Base-by-base conservation (phyloP, 768 basidiomycete genomes). In the Coprinellus micaceus region DNA sequence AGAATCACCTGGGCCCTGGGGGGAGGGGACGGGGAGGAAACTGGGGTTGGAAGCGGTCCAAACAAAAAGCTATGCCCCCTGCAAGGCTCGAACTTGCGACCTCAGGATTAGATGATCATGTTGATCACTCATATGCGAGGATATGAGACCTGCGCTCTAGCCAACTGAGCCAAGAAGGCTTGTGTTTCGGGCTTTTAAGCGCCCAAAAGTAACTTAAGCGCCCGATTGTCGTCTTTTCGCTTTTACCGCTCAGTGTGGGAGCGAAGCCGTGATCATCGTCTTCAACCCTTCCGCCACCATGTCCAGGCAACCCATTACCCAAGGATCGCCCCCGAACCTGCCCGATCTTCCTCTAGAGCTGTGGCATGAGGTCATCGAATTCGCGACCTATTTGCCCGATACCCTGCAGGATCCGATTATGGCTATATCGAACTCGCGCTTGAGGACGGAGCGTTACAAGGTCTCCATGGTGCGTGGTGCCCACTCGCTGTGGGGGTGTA, bases 31-130 rank as follows among this genome's bases (percentile, higher is more conserved):
- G 22, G 46, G 24, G 15, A 12, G 3, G 24, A 1, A 51, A 13
- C 5, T 13, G 13, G 11, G 49, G 37, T 28, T 12, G 15, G 21
- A 15, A 13, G 22, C 43, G 10, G 12, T 7, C 43, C 9, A 17
- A 19, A n/a, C 26, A 40, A 69, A 63, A 56, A 56, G 36, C n/a
- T 1, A 13, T 81, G 79, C 78, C 71, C 79, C 71, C 72, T 77
- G 76, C 74, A 77, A 79, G 80, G 74, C 67, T 81, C 79, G 80
- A 81, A 81, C 80, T 79, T 77, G 76, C 77, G 80, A 79, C 79
- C 77, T 81, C 77, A 75, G 77, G 80, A 80, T 80, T 78, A 17
- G 25, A 24, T 52, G 49, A 28, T 28, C 30, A 5, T 22, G 19
- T 5, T 21, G 33, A 15, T 28, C 56, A 52, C 25, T 57, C 56